Evolutionary conservation across 139 green algal species (phyloP), one percentile per base, ranked within the genome.

Genomic region (Chlorella sp.): DNA sequence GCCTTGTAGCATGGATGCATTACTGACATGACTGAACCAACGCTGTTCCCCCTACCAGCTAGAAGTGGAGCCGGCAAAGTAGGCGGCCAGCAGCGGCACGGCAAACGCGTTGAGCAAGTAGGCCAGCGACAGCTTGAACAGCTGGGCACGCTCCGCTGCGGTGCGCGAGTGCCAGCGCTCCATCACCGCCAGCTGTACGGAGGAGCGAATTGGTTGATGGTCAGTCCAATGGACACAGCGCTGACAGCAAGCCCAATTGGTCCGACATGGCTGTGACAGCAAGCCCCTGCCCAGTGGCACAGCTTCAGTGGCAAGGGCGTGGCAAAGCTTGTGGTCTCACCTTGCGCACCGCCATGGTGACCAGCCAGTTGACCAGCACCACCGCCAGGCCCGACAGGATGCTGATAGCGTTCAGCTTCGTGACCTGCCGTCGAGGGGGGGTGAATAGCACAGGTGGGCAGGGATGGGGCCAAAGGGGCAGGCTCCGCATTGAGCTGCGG

Each of bases 161-260:
- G 86, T 93, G 62, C 81, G 83, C 1, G 90, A 91, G 44, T 85
- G 84, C 86, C 89, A 91, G 17, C 90, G 75, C 89, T 93, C 90
- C 85, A 89, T 85, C 74, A 85, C 70, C 15, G 86, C 72, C 64
- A 93, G 83, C 62, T 88, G 84, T 38, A 26, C 56, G 56, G 56
- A 0, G 34, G 36, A 23, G 6, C 0, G 63, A 18, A n/a, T n/a
- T 51, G 44, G 44, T 51, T 51, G 17, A n/a, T 2, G 12, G 15
- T 28, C 30, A 63, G 34, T n/a, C n/a, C n/a, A n/a, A n/a, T n/a
- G n/a, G n/a, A n/a, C n/a, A n/a, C n/a, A n/a, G n/a, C n/a, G n/a
- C n/a, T n/a, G n/a, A n/a, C n/a, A n/a, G n/a, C n/a, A n/a, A n/a
- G n/a, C n/a, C n/a, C n/a, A n/a, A n/a, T n/a, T n/a, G n/a, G n/a